Evolutionary conservation across 768 basidiomycete species (phyloP), one percentile per base, ranked within the genome.

Genomic region (Mycena amicta): DNA sequence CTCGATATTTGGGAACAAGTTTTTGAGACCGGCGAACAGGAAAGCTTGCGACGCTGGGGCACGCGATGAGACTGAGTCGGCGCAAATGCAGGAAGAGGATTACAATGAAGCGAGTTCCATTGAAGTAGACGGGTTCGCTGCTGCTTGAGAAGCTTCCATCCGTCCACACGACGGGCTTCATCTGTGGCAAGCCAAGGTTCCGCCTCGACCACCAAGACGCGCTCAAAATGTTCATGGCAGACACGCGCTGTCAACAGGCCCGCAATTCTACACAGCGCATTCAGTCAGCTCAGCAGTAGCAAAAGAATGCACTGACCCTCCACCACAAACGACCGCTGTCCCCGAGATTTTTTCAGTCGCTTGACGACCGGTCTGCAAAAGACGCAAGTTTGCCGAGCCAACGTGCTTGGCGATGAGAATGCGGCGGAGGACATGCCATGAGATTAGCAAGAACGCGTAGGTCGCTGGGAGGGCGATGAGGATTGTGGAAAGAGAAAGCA

Each of bases 191-290:
- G 40, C 68, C 68, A 72, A n/a, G 56, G 57, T 52, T 75, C 74
- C 15, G 74, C 62, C 39, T 75, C 74, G 27, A 75, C 57, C 33
- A 75, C 59, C 23, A 74, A 30, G 40, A 75, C 72, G 4, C 60
- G 55, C 46, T 72, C 67, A 55, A 74, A 75, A 50, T 73, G 72
- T 53, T 71, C 66, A 18, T 70, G 64, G 50, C 71, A 73, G 12
- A 73, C 65, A 16, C 71, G 63, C 4, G 74, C 73, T 11, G 74
- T 51, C 28, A 71, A 52, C 6, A 75, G 56, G 6, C 74, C 74
- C 18, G 68, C 68, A 20, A 75, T 64, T 50, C 74, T 75, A 53
- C 13, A 45, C n/a, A 18, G n/a, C n/a, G n/a, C n/a, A 27, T 11
- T 12, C 4, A 26, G 39, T 56, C 52, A 18, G n/a, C 22, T 8